Evolutionary conservation across 768 basidiomycete species (phyloP).

Genomic region (Tulasnella sp.): DNA sequence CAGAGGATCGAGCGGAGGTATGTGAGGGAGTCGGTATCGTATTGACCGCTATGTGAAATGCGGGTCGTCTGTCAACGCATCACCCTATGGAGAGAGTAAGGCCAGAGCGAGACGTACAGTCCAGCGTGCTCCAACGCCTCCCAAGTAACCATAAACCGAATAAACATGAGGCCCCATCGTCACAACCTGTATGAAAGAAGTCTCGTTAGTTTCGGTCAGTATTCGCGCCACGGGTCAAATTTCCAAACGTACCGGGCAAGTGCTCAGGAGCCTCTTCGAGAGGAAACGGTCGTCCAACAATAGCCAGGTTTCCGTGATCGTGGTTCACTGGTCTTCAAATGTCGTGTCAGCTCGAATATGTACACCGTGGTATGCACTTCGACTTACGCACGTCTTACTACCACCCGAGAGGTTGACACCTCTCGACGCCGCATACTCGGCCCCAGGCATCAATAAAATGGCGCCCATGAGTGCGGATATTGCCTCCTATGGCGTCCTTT

Average conservation of each 20-base stretch:
- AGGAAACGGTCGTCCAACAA: slow-evolving; percentile 87
- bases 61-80: not conserved
- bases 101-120: slow-evolving; percentile 49
- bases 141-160: slow-evolving; percentile 93
- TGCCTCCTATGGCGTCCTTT: slow-evolving; percentile 44
- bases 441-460: slow-evolving; percentile 77
- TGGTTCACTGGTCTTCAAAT: slow-evolving; percentile 55
- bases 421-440: slow-evolving; percentile 67
- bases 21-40: slow-evolving; percentile 73
- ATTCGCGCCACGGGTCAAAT: not conserved
- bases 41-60: slow-evolving; percentile 48
- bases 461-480: slow-evolving; percentile 54
- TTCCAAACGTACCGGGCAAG: slow-evolving; percentile 41
- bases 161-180: slow-evolving; percentile 81
- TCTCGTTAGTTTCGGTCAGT: not conserved
- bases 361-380: not conserved
- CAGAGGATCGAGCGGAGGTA: slow-evolving; percentile 68
- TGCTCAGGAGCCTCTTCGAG: slow-evolving; percentile 82
- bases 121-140: slow-evolving; percentile 93
- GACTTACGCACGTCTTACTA: slow-evolving; percentile 62
- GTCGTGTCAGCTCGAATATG: not conserved
- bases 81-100: not conserved
- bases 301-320: slow-evolving; percentile 59
- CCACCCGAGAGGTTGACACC: slow-evolving; percentile 82
- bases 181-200: slow-evolving; percentile 36